Evolutionary conservation across 306 rosid species (phyloP).

Genomic region (Alnus glutinosa): DNA sequence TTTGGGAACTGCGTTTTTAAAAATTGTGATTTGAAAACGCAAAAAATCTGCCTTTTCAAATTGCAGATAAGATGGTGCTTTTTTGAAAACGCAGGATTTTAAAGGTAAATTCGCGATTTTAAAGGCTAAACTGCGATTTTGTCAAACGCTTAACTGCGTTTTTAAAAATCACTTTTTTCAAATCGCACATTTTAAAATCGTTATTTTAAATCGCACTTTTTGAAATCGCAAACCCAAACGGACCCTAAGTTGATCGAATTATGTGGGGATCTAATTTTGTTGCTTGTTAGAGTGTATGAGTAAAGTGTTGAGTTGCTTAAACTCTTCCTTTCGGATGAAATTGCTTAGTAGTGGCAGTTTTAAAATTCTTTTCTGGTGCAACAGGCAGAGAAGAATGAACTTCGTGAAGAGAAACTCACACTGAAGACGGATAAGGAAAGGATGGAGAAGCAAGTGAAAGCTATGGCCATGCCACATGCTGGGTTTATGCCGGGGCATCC

Average conservation of each 20-base stretch:
- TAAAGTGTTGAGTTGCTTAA: neutral
- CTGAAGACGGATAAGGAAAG: constrained; percentile 77
- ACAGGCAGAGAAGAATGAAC: constrained; percentile 89
- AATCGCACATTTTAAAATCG: no score
- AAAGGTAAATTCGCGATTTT: no score
- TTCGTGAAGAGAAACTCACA: constrained; percentile 76
- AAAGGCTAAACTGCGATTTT: no score
- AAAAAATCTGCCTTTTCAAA: no score
- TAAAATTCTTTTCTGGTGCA: neutral
- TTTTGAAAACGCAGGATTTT: no score
- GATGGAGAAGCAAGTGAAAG: constrained; percentile 73
- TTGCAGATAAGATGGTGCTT: no score
- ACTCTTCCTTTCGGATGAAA: neutral
- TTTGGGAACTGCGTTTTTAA: no score
- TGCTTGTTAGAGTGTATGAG: neutral
- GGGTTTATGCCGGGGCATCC: constrained; percentile 73
- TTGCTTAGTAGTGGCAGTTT: neutral
- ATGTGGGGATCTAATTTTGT: neutral
- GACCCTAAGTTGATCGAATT: neutral
- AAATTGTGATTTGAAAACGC: no score
- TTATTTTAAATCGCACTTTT: no score
- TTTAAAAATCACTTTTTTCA: no score
- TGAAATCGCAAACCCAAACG: no score
- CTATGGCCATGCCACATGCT: constrained; percentile 50
- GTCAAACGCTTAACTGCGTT: no score